phyloP scores from a whole-genome alignment of 441 rosid species.

The Hura crepitans region DNA sequence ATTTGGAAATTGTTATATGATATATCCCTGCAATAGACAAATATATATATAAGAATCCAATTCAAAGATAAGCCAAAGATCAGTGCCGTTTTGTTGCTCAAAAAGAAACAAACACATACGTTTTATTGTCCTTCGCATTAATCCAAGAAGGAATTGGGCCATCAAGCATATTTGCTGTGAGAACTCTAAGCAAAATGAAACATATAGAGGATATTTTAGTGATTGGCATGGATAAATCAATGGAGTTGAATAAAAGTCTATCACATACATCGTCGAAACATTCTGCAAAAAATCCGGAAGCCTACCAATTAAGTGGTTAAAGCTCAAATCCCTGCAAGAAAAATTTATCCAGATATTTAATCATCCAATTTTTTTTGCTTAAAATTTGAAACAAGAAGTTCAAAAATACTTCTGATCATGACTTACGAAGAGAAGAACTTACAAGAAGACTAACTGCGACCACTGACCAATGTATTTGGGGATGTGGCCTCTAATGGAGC shows the following conservation, averaged over 20 bases:
- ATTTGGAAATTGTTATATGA: background rate
- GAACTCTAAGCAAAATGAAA: background rate
- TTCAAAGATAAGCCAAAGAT: background rate
- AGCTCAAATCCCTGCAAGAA: background rate
- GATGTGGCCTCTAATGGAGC: background rate
- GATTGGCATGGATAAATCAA: too few species aligned
- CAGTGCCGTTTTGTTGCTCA: too few species aligned
- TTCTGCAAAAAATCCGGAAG: background rate
- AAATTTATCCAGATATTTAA: background rate
- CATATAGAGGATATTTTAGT: background rate
- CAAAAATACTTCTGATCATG: background rate
- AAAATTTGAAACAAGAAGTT: background rate
- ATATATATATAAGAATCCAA: too few species aligned
- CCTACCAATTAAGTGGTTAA: background rate
- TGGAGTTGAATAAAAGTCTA: background rate
- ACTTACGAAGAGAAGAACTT: background rate
- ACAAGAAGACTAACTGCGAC: background rate
- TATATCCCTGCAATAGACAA: constrained; percentile 6
- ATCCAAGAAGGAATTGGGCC: background rate
- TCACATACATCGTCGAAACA: background rate
- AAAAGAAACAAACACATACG: background rate
- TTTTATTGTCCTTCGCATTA: background rate
- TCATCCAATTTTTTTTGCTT: background rate
- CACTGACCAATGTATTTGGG: background rate
- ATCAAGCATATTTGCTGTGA: background rate